Conservation (phyloP, 257 asterid genomes). For the Lavandula angustifolia region DNA sequence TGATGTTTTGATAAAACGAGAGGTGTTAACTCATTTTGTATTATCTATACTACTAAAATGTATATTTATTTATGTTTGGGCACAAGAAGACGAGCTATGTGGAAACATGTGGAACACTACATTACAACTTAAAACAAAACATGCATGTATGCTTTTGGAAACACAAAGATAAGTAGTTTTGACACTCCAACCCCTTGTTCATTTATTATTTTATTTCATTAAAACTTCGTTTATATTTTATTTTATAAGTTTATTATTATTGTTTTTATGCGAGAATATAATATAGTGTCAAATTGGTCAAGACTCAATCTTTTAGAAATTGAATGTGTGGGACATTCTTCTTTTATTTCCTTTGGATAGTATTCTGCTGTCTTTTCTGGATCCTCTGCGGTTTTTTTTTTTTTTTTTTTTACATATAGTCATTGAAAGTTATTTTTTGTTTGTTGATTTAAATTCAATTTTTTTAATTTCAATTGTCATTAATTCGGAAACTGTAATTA, state of each 20-base stretch:
- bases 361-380: background rate
- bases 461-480: background rate
- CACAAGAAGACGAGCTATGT: slow-evolving; percentile 29
- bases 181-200: slow-evolving; percentile 24
- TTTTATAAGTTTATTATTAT: too few species aligned
- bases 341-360: background rate
- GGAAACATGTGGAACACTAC: slow-evolving; percentile 29
- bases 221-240: too few species aligned
- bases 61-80: background rate
- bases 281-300: slow-evolving; percentile 4
- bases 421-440: too few species aligned
- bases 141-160: slow-evolving; percentile 29
- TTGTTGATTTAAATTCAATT: background rate
- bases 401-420: too few species aligned
- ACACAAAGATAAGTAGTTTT: slow-evolving; percentile 31
- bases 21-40: too few species aligned
- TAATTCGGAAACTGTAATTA: too few species aligned
- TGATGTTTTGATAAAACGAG: too few species aligned
- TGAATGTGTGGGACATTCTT: background rate
- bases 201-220: background rate
- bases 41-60: too few species aligned
- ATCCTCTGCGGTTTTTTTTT: background rate
- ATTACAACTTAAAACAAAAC: slow-evolving; percentile 27
- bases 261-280: too few species aligned
- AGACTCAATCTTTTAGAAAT: slow-evolving; percentile 9